A percentile compares a stretch with the other conserved stretches of the same genome.
These are phyloP conservation scores for Exophiala dermatitidis DNA, from an alignment of 2,329 filamentous ascomycete species.

Conservation along the genomic window DNA sequence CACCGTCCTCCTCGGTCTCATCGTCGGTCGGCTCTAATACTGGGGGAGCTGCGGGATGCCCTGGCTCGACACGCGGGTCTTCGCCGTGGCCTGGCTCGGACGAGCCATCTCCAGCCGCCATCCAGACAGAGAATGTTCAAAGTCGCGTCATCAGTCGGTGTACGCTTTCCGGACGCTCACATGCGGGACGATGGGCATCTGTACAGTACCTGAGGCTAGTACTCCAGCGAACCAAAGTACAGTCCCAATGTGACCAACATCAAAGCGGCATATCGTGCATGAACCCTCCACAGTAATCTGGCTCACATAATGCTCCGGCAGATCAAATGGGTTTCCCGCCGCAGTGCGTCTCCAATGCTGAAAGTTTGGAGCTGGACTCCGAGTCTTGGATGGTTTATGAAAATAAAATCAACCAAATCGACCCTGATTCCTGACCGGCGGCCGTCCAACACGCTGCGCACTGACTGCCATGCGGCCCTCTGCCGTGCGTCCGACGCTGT, in stretches of 20 bases:
- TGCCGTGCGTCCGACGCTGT: constrained; percentile 8
- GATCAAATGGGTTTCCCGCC: no score
- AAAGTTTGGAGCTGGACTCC: no score
- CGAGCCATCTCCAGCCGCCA: constrained; percentile 29
- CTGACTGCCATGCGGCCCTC: not conserved
- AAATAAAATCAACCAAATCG: no score
- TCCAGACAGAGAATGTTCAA: constrained; percentile 14
- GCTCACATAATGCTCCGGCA: no score
- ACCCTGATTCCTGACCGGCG: no score
- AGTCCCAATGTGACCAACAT: not conserved
- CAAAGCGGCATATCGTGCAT: not conserved
- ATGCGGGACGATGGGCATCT: not conserved
- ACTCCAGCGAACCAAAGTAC: not conserved
- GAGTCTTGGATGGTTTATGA: no score
- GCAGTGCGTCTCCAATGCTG: no score
- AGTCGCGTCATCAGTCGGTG: constrained; percentile 13
- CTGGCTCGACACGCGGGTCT: constrained; percentile 4
- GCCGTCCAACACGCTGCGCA: not conserved
- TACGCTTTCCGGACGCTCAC: not conserved
- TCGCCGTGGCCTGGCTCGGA: constrained; percentile 24
- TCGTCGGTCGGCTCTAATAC: constrained; percentile 12
- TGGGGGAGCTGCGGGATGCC: constrained; percentile 1
- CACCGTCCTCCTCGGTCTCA: constrained; percentile 7
- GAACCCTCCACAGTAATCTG: no score
- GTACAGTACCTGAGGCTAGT: not conserved